Base-by-base conservation (phyloP, 2,329 filamentous ascomycete genomes). In the Colletotrichum cereale region DNA sequence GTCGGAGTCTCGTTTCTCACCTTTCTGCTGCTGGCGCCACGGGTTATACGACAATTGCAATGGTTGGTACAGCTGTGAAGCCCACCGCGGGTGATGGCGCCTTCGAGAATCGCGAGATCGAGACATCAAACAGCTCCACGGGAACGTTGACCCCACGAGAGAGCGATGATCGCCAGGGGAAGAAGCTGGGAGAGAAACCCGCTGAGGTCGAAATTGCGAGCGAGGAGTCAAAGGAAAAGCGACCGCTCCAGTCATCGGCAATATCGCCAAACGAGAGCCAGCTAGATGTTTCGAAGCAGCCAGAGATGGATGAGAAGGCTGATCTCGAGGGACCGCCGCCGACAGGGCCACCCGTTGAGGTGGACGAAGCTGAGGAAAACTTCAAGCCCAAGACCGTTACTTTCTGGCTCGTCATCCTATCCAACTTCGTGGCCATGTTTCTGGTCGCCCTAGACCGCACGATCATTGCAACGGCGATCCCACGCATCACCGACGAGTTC, bases 391-490 rank as follows among this genome's bases (percentile, higher is more conserved):
- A 83, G 77, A 88, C 83, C 11, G 64, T 86, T 72, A 85, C 84
- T 74, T 89, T 89, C 75, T 89, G 87, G 87, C 81, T 87, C 73
- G 83, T 88, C 56, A 81, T 89, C 11, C 47, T 86, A 38, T 88
- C 86, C 72, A 85, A 88, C 71, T 86, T 89, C 69, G 79, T 88
- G 8, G 84, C 86, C 72, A 81, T 90, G 75, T 89, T 90, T 73
- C 82, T 89, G 38, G 86, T 90, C 31, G 88, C 88, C n/a, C 82
- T 90, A 14, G 86, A 87, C 75, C 80, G 85, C 34, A 88, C 87
- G n/a, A 89, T 89, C 73, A 82, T 89, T 58, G 83, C 86, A 72
- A 89, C 82, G 50, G 88, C 87, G 14, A 84, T 88, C 31, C 87
- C 87, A 2, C 79, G 81, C 42, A 89, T 89, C 76, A 87, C 86